Evolutionary conservation across 208 protist species (phyloP).

Genomic region (Kentomonas sorsogonicus): DNA sequence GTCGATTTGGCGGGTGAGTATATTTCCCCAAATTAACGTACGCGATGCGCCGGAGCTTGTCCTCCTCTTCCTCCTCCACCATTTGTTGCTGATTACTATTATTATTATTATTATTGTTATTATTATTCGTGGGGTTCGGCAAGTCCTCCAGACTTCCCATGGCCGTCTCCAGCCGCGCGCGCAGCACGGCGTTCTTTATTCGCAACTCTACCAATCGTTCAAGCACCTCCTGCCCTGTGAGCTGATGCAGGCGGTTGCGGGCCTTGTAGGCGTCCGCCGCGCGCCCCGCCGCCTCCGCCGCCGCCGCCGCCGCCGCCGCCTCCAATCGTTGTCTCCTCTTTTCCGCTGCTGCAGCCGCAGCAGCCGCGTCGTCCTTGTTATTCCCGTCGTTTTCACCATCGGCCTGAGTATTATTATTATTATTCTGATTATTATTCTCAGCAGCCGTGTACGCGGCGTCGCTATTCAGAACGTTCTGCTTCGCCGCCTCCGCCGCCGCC

Average conservation of each 20-base stretch:
- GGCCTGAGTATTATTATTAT: not conserved
- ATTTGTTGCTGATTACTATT: not conserved
- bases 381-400: not conserved
- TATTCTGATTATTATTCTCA: constrained; percentile 4
- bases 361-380: too few relatives aligned
- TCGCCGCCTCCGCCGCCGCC: too few relatives aligned
- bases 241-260: too few relatives aligned
- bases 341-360: too few relatives aligned
- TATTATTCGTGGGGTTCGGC: not conserved
- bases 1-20: not conserved
- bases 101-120: constrained; percentile 10
- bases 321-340: too few relatives aligned
- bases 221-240: not conserved
- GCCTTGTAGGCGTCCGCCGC: too few relatives aligned
- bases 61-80: not conserved
- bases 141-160: not conserved
- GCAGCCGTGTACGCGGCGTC: too few relatives aligned
- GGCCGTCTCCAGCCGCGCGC: not conserved
- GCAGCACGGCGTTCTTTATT: not conserved
- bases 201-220: not conserved
- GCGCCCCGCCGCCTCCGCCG: too few relatives aligned
- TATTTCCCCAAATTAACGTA: too few relatives aligned
- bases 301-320: too few relatives aligned
- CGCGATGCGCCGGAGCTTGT: too few relatives aligned
- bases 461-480: too few relatives aligned